Conservation (phyloP, 768 basidiomycete species). For the Lactarius sanguifluus region DNA sequence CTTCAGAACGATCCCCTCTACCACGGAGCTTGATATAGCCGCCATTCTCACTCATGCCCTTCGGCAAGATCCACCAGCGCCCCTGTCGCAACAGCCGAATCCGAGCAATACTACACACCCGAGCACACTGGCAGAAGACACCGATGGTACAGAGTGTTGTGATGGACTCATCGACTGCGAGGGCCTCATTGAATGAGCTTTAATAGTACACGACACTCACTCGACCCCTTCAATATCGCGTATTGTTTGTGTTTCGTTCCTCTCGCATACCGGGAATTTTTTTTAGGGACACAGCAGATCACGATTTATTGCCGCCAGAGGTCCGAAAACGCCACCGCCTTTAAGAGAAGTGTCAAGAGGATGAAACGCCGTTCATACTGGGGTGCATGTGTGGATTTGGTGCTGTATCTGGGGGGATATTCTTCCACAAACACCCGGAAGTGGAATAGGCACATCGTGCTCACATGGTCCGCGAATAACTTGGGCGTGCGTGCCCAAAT, state of each 20-base stretch:
- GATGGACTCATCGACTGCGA: conserved; percentile 12
- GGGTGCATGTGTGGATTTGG: background rate
- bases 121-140: background rate
- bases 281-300: background rate
- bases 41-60: conserved; percentile 21
- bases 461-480: background rate
- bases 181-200: conserved; percentile 8
- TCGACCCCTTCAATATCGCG: background rate
- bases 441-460: background rate
- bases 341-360: background rate
- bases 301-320: background rate
- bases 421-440: background rate
- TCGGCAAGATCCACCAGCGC: conserved; percentile 8
- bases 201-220: background rate
- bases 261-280: background rate
- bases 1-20: conserved; percentile 14
- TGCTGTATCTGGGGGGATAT: background rate
- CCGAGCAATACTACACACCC: background rate
- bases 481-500: too few relatives aligned
- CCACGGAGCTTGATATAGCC: conserved; percentile 25
- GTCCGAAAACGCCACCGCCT: background rate
- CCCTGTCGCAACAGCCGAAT: background rate
- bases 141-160: conserved; percentile 12
- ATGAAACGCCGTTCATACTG: background rate
- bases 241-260: background rate